Percentiles rank a stretch among this genome's conserved stretches.
These are phyloP conservation scores for Colletotrichum acutatum DNA, from an alignment of 2,329 filamentous ascomycete species.

Conservation along the genomic window DNA sequence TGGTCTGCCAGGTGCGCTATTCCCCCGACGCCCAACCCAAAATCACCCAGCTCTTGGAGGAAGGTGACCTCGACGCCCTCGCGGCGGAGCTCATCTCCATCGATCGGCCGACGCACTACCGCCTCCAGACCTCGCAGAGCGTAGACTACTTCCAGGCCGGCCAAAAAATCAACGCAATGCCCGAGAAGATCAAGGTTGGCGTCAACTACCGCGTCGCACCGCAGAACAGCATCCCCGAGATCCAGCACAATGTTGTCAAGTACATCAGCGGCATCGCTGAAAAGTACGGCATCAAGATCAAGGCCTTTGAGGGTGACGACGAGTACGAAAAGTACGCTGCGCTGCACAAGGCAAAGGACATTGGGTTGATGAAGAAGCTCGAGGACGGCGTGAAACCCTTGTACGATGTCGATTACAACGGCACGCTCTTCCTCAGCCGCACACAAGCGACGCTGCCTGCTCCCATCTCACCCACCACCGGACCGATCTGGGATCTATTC, in stretches of 20 bases:
- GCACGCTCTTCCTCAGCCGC: conserved; percentile 22
- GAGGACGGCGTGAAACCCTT: conserved; percentile 8
- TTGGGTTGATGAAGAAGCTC: not conserved
- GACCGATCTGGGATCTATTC: conserved; percentile 24
- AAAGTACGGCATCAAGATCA: conserved; percentile 26
- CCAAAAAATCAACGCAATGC: conserved; percentile 34
- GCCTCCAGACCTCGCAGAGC: conserved; percentile 29
- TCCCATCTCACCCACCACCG: conserved; percentile 23
- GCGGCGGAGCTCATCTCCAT: conserved; percentile 39
- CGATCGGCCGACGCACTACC: conserved; percentile 27
- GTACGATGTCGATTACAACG: conserved; percentile 32
- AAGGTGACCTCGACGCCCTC: conserved; percentile 44
- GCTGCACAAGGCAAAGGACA: not conserved
- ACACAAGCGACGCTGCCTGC: conserved; percentile 26
- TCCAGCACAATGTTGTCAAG: conserved; percentile 31
- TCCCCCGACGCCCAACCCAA: conserved; percentile 59
- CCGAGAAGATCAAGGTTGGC: conserved; percentile 26
- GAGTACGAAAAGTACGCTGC: conserved; percentile 17
- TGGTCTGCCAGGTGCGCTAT: conserved; percentile 68
- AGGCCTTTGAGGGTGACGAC: conserved; percentile 24
- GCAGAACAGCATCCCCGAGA: conserved; percentile 32
- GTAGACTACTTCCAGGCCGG: conserved; percentile 34
- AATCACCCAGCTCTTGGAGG: conserved; percentile 46
- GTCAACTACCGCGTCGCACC: conserved; percentile 33
- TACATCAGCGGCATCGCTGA: conserved; percentile 14